These are phyloP conservation scores for Trichosporon sp. DNA, from an alignment of 1,284 basidiomycete genomes.

Conservation along the genomic window DNA sequence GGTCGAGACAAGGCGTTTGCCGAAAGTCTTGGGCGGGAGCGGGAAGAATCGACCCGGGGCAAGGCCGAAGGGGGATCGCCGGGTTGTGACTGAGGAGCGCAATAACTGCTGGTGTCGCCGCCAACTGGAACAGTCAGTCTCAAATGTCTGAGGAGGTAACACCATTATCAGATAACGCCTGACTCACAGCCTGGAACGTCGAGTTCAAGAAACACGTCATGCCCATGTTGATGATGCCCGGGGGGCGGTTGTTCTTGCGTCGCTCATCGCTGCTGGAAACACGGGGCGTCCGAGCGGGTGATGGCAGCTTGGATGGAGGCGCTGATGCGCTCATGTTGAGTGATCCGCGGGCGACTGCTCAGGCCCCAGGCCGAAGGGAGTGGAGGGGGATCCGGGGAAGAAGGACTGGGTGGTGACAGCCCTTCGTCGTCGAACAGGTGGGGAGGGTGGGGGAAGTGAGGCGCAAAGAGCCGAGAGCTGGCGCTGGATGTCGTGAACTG, in stretches of 20 bases:
- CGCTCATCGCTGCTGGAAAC: neutral
- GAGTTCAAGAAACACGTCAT: slow-evolving; percentile 94
- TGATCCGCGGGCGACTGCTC: neutral
- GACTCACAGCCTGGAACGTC: slow-evolving; percentile 63
- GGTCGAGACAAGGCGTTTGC: slow-evolving; percentile 40
- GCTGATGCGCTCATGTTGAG: slow-evolving; percentile 20
- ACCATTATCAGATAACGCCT: neutral
- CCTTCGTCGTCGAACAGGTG: neutral
- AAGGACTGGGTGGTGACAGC: neutral
- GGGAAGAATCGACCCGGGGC: slow-evolving; percentile 27
- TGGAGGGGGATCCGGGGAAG: neutral
- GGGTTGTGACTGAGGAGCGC: slow-evolving; percentile 32
- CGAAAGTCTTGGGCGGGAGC: slow-evolving; percentile 24
- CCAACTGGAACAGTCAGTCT: slow-evolving; percentile 23
- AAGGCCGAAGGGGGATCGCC: slow-evolving; percentile 21
- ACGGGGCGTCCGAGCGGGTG: slow-evolving; percentile 20
- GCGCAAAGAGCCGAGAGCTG: neutral
- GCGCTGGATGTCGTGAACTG: neutral
- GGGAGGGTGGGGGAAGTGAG: neutral
- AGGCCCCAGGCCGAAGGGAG: neutral
- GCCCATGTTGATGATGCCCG: slow-evolving; percentile 74
- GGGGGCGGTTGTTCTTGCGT: slow-evolving; percentile 30
- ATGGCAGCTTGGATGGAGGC: slow-evolving; percentile 20
- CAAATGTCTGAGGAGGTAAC: neutral
- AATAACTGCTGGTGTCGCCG: slow-evolving; percentile 37